Evolutionary conservation across 495 filamentous ascomycete species (phyloP).

Genomic region (Hypoxylon fragiforme): DNA sequence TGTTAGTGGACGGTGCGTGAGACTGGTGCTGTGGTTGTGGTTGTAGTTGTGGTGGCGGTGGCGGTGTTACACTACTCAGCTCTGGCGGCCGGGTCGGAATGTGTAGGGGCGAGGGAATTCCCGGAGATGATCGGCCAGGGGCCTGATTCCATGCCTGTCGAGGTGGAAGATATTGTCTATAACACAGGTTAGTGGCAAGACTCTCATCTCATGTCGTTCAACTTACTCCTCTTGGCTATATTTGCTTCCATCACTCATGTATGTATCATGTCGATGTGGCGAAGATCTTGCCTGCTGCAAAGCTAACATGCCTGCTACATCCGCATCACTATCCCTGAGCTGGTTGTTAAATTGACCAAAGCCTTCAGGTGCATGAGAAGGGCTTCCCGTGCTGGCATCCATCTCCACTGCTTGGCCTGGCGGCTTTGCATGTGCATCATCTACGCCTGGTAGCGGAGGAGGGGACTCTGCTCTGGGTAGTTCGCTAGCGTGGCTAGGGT

Average conservation of each 20-base stretch:
- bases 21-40: too few species aligned
- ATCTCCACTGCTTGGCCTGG: constrained; percentile 84
- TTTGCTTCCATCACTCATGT: constrained; percentile 63
- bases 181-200: constrained; percentile 30
- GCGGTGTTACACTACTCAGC: constrained; percentile 38
- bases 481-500: constrained; percentile 40
- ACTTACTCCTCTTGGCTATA: constrained; percentile 79
- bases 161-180: constrained; percentile 65
- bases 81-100: constrained; percentile 46
- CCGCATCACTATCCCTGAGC: constrained; percentile 66
- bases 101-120: constrained; percentile 42
- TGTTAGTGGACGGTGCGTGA: constrained; percentile 43
- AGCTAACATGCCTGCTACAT: constrained; percentile 69
- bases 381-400: constrained; percentile 66
- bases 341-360: constrained; percentile 52
- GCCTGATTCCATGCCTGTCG: constrained; percentile 61
- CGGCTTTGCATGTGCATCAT: constrained; percentile 37
- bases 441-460: constrained; percentile 62
- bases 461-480: constrained; percentile 63
- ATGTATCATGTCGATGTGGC: constrained; percentile 46
- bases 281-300: constrained; percentile 60
- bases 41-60: constrained; percentile 39
- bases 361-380: constrained; percentile 45
- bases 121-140: constrained; percentile 47
- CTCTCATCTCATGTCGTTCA: not conserved